Conservation (phyloP, 2,329 filamentous ascomycete genomes). For the Ophiognomonia clavigignenti-juglandacearum region DNA sequence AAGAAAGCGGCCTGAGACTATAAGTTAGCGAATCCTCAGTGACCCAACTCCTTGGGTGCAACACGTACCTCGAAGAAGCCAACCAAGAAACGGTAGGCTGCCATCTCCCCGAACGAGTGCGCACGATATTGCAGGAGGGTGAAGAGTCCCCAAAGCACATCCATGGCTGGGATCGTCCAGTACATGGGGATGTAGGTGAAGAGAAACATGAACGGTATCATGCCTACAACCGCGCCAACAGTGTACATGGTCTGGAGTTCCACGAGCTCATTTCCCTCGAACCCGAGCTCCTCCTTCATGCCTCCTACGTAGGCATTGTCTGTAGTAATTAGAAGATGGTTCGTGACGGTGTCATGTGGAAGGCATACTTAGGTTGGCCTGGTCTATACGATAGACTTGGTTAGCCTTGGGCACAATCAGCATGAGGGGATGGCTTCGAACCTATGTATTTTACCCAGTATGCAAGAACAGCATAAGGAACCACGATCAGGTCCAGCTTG, state of each 20-base stretch:
- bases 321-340: conserved; percentile 18
- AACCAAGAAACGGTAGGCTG: conserved; percentile 49
- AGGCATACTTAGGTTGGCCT: conserved; percentile 44
- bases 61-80: conserved; percentile 43
- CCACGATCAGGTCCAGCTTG: conserved; percentile 51
- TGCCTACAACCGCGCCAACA: conserved; percentile 44
- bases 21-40: conserved; percentile 17
- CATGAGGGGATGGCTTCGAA: conserved; percentile 11
- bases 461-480: conserved; percentile 50
- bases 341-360: not conserved
- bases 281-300: conserved; percentile 45
- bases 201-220: conserved; percentile 47
- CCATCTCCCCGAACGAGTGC: conserved; percentile 42
- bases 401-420: not conserved
- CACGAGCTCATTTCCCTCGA: conserved; percentile 50
- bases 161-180: conserved; percentile 45
- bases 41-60: too few relatives aligned
- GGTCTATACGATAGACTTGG: conserved; percentile 24
- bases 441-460: conserved; percentile 54
- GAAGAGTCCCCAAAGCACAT: conserved; percentile 51
- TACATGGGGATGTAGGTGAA: conserved; percentile 42
- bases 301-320: conserved; percentile 53
- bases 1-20: conserved; percentile 34
- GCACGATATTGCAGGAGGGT: conserved; percentile 51
- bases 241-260: conserved; percentile 49